Percentiles rank a stretch among this genome's conserved stretches.
These are phyloP conservation scores for Moricandia arvensis DNA, from an alignment of 345 rosid species.

Conservation along the genomic window DNA sequence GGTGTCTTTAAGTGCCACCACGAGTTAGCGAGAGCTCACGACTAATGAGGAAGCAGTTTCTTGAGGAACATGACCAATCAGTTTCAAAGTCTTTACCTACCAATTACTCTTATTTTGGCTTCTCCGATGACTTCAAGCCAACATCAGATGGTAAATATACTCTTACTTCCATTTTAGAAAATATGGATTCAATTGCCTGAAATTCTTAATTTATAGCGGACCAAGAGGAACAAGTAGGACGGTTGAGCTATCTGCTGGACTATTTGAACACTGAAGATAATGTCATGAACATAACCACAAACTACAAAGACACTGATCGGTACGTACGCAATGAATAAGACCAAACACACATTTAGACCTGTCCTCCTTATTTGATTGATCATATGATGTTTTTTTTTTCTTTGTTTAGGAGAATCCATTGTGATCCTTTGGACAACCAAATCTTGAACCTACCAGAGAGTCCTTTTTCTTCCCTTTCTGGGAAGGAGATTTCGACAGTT, in stretches of 20 bases:
- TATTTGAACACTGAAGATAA: conserved; percentile 57
- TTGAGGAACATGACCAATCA: conserved; percentile 35
- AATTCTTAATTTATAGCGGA: conserved; percentile 20
- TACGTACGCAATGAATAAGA: conserved; percentile 40
- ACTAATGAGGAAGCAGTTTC: conserved; percentile 36
- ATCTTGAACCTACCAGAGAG: conserved; percentile 82
- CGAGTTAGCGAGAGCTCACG: conserved; percentile 50
- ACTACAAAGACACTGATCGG: conserved; percentile 62
- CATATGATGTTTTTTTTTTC: not conserved
- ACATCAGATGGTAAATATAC: conserved; percentile 50
- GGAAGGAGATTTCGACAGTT: conserved; percentile 66
- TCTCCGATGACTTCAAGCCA: conserved; percentile 49
- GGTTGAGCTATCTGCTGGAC: conserved; percentile 54
- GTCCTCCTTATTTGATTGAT: not conserved
- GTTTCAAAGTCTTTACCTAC: conserved; percentile 41
- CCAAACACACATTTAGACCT: not conserved
- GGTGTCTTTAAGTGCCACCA: conserved; percentile 42
- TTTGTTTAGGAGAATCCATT: conserved; percentile 12
- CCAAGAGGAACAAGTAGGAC: conserved; percentile 50
- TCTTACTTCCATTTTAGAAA: not conserved
- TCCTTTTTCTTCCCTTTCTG: conserved; percentile 67
- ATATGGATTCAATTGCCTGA: not conserved
- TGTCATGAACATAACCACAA: conserved; percentile 40
- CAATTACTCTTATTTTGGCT: conserved; percentile 48
- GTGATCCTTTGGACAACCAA: conserved; percentile 47